These are phyloP conservation scores for Daldinia childiae DNA, from an alignment of 495 filamentous ascomycete genomes.

Conservation along the genomic window DNA sequence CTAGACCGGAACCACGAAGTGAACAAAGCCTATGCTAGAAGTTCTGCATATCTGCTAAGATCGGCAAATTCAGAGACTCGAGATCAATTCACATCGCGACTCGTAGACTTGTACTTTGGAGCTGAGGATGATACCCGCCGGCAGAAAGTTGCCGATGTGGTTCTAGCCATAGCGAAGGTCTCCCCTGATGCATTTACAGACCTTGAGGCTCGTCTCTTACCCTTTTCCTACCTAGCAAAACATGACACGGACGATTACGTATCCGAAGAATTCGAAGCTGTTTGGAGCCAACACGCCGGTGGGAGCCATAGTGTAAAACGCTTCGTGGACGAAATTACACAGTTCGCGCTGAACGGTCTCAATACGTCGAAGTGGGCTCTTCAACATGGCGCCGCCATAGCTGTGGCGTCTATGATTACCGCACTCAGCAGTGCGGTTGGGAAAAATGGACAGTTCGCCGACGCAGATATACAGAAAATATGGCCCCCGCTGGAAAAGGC, in stretches of 20 bases:
- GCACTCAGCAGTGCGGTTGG: slow-evolving; percentile 60
- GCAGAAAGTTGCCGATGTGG: slow-evolving; percentile 78
- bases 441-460: slow-evolving; percentile 60
- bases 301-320: slow-evolving; percentile 81
- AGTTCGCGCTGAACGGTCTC: slow-evolving; percentile 70
- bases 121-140: slow-evolving; percentile 79
- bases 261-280: slow-evolving; percentile 76
- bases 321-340: slow-evolving; percentile 83
- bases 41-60: slow-evolving; percentile 85
- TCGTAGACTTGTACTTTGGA: slow-evolving; percentile 78
- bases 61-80: slow-evolving; percentile 75
- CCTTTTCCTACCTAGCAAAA: slow-evolving; percentile 87
- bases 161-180: slow-evolving; percentile 82
- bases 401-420: slow-evolving; percentile 76
- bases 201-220: slow-evolving; percentile 76
- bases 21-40: slow-evolving; percentile 82
- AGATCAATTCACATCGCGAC: slow-evolving; percentile 69
- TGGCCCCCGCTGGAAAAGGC: slow-evolving; percentile 87
- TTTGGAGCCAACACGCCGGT: slow-evolving; percentile 90
- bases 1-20: slow-evolving; percentile 93
- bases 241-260: slow-evolving; percentile 84
- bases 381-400: slow-evolving; percentile 85
- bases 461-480: slow-evolving; percentile 66
- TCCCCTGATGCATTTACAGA: slow-evolving; percentile 88
- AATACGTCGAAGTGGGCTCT: slow-evolving; percentile 85